These are phyloP conservation scores for Aspergillus incahuasiensis DNA, from an alignment of 495 filamentous ascomycete species.

Conservation along the genomic window DNA sequence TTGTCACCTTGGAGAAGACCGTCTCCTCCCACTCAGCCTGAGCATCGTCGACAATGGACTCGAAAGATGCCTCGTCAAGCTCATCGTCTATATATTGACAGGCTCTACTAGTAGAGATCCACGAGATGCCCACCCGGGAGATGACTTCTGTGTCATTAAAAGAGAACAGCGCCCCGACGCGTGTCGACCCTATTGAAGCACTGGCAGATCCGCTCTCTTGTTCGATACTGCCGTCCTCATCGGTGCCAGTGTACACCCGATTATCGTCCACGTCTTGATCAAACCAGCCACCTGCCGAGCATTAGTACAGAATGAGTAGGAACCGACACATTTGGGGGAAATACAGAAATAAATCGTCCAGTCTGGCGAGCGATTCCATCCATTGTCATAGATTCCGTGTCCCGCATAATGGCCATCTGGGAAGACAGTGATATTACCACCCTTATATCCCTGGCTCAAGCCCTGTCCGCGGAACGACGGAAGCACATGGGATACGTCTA, in stretches of 20 bases:
- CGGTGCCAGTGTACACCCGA: constrained; percentile 28
- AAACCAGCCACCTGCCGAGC: constrained; percentile 49
- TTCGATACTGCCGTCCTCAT: constrained; percentile 25
- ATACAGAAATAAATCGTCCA: constrained; percentile 68
- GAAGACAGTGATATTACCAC: constrained; percentile 54
- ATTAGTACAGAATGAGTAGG: background rate
- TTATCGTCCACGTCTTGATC: constrained; percentile 37
- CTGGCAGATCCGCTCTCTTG: constrained; percentile 23
- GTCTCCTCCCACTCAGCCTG: constrained; percentile 55
- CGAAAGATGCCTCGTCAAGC: constrained; percentile 42
- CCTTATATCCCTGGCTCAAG: constrained; percentile 60
- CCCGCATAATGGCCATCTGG: constrained; percentile 57
- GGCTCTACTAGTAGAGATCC: constrained; percentile 59
- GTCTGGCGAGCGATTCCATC: constrained; percentile 54
- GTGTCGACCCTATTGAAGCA: constrained; percentile 24
- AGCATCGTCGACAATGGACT: constrained; percentile 43
- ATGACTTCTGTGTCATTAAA: constrained; percentile 38
- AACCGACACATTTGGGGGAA: background rate
- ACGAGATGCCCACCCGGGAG: constrained; percentile 68
- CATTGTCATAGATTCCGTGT: constrained; percentile 58
- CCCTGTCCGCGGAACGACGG: constrained; percentile 56
- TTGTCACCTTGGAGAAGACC: constrained; percentile 60
- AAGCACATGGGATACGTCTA: constrained; percentile 70
- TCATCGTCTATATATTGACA: constrained; percentile 56
- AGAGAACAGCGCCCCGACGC: constrained; percentile 34